Percentiles rank a stretch among this genome's conserved stretches.
These are phyloP conservation scores for Tetrapisispora nanseiensis DNA, from an alignment of 805 yeast genomes.

Conservation along the genomic window DNA sequence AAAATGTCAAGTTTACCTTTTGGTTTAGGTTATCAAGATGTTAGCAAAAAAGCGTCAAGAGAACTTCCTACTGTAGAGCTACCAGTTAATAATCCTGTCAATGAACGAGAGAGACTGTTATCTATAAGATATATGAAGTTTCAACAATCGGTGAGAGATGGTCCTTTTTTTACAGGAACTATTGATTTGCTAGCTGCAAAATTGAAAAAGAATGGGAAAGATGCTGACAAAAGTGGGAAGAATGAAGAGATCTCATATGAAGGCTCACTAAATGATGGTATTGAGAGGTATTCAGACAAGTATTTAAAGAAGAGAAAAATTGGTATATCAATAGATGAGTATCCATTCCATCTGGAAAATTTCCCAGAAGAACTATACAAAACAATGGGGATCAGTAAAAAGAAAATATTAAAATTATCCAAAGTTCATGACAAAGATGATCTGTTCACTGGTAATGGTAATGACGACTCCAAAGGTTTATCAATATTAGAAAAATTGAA, in stretches of 20 bases:
- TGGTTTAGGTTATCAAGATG: conserved; percentile 60
- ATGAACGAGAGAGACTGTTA: conserved; percentile 39
- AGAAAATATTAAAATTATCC: conserved; percentile 38
- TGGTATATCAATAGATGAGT: conserved; percentile 65
- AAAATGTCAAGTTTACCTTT: conserved; percentile 45
- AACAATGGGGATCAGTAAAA: conserved; percentile 57
- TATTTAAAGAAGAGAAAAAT: conserved; percentile 62
- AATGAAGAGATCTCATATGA: conserved; percentile 26
- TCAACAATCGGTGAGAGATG: conserved; percentile 44
- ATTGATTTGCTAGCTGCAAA: conserved; percentile 21
- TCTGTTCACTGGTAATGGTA: conserved; percentile 20
- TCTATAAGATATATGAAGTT: conserved; percentile 50
- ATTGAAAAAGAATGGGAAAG: conserved; percentile 10
- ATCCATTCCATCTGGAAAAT: conserved; percentile 59
- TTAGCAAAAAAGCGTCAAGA: conserved; percentile 34
- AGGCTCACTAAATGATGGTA: conserved; percentile 50
- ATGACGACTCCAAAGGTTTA: conserved; percentile 23
- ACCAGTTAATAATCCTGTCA: conserved; percentile 57
- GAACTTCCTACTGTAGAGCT: conserved; percentile 37
- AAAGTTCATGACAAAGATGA: conserved; percentile 24
- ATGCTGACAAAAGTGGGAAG: conserved; percentile 11
- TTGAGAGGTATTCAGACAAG: conserved; percentile 72
- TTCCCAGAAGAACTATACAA: conserved; percentile 71
- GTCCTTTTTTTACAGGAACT: conserved; percentile 59
- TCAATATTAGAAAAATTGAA: conserved; percentile 41